Evolutionary conservation across 345 rosid species (phyloP), one percentile per base, ranked within the genome.

Genomic region (Gossypium turneri): DNA sequence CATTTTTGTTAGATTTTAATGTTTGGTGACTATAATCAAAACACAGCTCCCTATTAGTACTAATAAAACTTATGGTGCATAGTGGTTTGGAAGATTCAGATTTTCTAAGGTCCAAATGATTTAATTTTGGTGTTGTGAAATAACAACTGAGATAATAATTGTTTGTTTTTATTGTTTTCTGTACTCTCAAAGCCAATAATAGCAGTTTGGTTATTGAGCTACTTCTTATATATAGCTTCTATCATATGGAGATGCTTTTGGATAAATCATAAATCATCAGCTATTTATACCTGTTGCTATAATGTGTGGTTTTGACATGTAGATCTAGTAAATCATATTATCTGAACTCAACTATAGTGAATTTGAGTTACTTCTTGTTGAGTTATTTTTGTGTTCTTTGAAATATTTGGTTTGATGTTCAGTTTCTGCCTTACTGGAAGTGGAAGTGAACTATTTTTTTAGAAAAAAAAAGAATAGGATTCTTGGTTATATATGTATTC

Each of bases 81-180:
- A n/a, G 68, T 64, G 68, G n/a, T 19, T n/a, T 4, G 68, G 50
- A n/a, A 64, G 1, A 17, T 64, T 41, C 43, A 41, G 50, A 64
- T 64, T 64, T 64, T 61, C 19, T 61, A 61, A 29, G 66, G 25
- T 64, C 9, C 25, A 41, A 41, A 64, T 41, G 50, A 10, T 64
- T n/a, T 64, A n/a, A 64, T 64, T 61, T 64, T 64, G 50, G 69
- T n/a, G 41, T 64, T 64, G 50, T 64, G 25, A 64, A 63, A 10
- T n/a, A 16, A 9, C 7, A 3, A 10, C 25, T 38, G 6, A 64
- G 48, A 41, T 41, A 12, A 41, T 41, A 10, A 7, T 9, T 64
- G 50, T 43, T 38, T 41, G 41, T 34, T 34, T 34, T 38, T 38
- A 9, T 9, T 64, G 69, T 41, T 38, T 41, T n/a, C 9, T 29